Evolutionary conservation across 2,329 filamentous ascomycete genomes (phyloP).

Genomic region (Leptographium radiaticola): DNA sequence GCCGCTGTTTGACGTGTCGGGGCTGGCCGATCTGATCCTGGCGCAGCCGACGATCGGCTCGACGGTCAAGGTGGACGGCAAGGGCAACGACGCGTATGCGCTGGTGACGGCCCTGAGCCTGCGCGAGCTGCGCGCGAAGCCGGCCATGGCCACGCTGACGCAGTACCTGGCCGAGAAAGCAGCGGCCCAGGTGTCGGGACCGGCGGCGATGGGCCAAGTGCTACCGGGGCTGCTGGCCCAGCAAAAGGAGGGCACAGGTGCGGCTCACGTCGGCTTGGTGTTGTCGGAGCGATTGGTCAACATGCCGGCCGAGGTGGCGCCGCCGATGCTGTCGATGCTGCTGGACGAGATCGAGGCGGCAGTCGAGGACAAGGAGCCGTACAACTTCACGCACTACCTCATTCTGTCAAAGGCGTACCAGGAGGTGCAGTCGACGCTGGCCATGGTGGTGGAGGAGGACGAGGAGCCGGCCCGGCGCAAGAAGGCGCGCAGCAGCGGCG

Average conservation of each 20-base stretch:
- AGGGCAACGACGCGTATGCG: conserved; percentile 83
- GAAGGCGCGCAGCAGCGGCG: conserved; percentile 33
- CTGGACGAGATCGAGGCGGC: conserved; percentile 83
- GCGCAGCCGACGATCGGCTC: conserved; percentile 80
- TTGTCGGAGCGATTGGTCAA: conserved; percentile 93
- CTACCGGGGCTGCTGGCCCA: conserved; percentile 34
- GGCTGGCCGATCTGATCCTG: conserved; percentile 69
- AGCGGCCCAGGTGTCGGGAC: conserved; percentile 33
- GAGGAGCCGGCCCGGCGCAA: conserved; percentile 45
- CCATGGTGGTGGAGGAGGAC: conserved; percentile 30
- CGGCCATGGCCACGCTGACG: conserved; percentile 56
- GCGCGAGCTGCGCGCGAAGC: conserved; percentile 62
- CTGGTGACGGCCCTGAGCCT: conserved; percentile 83
- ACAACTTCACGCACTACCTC: conserved; percentile 85
- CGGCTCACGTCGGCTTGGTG: conserved; percentile 60
- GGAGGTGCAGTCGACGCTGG: conserved; percentile 68
- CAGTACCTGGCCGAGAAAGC: conserved; percentile 55
- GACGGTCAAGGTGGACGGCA: conserved; percentile 93
- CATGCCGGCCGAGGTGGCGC: conserved; percentile 84
- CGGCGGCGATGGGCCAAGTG: conserved; percentile 33
- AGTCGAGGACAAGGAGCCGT: conserved; percentile 80
- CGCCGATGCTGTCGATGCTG: conserved; percentile 91
- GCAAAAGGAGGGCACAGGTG: conserved; percentile 7
- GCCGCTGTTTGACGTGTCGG: conserved; percentile 75
- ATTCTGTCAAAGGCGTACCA: conserved; percentile 85